Conservation (phyloP, 139 green algal genomes). For the Dunaliella primolecta region DNA sequence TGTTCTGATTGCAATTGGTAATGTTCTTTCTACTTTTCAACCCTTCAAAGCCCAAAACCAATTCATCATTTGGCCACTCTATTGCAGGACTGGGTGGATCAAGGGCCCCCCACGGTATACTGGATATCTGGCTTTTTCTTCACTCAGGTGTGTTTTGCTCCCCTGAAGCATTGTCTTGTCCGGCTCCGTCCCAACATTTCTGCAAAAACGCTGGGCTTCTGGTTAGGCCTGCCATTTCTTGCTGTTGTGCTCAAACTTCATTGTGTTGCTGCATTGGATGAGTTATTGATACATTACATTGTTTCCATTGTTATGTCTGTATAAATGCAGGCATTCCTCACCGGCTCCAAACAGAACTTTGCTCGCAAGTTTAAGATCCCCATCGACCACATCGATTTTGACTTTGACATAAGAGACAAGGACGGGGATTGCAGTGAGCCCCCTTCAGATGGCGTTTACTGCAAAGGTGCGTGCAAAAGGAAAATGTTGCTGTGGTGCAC, state of each 20-base stretch:
- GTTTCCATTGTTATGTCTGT: too few species aligned
- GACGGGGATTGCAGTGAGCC: constrained; percentile 23
- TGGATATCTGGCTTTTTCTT: constrained; percentile 88
- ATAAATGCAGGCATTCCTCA: constrained; percentile 87
- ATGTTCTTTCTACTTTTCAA: too few species aligned
- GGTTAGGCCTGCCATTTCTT: too few species aligned
- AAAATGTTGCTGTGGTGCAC: too few species aligned
- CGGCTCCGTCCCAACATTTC: too few species aligned
- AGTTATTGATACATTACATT: too few species aligned
- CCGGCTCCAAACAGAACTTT: constrained; percentile 80
- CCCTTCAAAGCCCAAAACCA: too few species aligned
- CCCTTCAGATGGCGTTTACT: constrained; percentile 73
- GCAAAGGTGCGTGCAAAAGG: constrained; percentile 14
- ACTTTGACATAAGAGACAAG: constrained; percentile 66
- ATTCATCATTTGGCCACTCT: too few species aligned
- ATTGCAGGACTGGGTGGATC: constrained; percentile 59
- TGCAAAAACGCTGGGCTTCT: too few species aligned
- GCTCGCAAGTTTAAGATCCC: constrained; percentile 70
- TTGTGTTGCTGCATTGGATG: too few species aligned
- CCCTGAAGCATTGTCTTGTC: too few species aligned
- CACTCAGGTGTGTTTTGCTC: constrained; percentile 60
- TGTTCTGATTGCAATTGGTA: background rate
- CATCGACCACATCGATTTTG: constrained; percentile 82
- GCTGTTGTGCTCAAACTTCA: too few species aligned
- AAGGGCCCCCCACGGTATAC: constrained; percentile 61